These are phyloP conservation scores for Rosa rugosa DNA, from an alignment of 306 rosid species.

Conservation along the genomic window DNA sequence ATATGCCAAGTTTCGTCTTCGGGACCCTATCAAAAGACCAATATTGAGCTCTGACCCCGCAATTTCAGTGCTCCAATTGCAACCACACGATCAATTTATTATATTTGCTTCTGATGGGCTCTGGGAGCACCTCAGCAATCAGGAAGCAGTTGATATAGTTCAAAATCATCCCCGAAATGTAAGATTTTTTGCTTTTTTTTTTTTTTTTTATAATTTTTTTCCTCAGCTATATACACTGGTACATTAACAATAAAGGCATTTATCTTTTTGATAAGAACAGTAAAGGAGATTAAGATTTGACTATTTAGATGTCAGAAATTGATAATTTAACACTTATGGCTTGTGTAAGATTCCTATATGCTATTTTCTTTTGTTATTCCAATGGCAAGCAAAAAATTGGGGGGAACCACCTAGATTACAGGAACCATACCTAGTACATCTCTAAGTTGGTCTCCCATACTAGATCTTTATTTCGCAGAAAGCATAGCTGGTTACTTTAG, in stretches of 20 bases:
- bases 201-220: background rate
- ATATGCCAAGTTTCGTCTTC: conserved; percentile 73
- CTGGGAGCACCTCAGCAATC: conserved; percentile 94
- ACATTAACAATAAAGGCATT: background rate
- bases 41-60: conserved; percentile 84
- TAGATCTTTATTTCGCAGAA: conserved; percentile 7
- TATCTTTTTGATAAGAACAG: background rate
- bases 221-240: background rate
- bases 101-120: conserved; percentile 96
- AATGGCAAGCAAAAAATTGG: background rate
- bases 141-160: conserved; percentile 91
- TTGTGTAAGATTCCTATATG: background rate
- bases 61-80: conserved; percentile 60
- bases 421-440: background rate
- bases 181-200: conserved; percentile 33
- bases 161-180: conserved; percentile 68
- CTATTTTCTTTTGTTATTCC: background rate
- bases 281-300: background rate
- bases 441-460: background rate
- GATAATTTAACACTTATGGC: background rate
- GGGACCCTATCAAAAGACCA: conserved; percentile 62
- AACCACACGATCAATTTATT: conserved; percentile 71
- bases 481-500: background rate
- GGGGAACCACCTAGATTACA: background rate
- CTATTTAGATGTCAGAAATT: background rate